Evolutionary conservation across 2,329 filamentous ascomycete genomes (phyloP), one percentile per base, ranked within the genome.

Genomic region (Amesomyces nigricolor): DNA sequence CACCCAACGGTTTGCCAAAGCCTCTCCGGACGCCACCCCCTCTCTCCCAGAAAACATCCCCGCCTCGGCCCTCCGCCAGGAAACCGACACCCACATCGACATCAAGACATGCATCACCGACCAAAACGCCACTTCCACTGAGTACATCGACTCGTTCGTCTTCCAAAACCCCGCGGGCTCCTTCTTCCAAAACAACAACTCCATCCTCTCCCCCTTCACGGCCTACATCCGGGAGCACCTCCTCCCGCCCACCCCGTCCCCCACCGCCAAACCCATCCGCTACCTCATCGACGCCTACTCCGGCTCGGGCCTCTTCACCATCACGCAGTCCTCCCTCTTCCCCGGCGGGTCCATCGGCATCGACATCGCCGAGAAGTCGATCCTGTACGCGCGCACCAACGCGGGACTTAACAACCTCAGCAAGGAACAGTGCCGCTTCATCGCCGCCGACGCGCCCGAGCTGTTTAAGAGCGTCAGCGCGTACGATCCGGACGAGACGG

Each of bases 151-250:
- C 67, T 75, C 84, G 70, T 94, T 87, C 75, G 77, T 85, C 67
- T 96, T 99, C 74, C 86, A 86, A 69, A 97, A 95, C 74, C 89
- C 88, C 2, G 94, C 94, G 10, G 91, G 91, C 57, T 85, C 89
- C 51, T 99, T 99, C 76, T 99, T 99, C 81, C 94, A 99, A 69
- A 99, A 99, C 79, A 99, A 99, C 80, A 97, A 97, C 77, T 95
- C 91, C 53, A 97, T 99, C 72, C 85, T 99, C 22, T 84, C 89
- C 30, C 74, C 77, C 14, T 95, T 97, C 72, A 95, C 91, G 13
- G 79, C 83, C 62, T 96, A 95, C 75, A 89, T 97, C 68, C 88
- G 90, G 60, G 78, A 87, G 38, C 82, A 87, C 70, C 88, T 92
- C 66, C 77, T 91, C 2, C 85, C 84, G 0, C 73, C 78, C 2